Conservation (phyloP, 176 grass and related monocot genomes). For the Bolboschoenus planiculmis region DNA sequence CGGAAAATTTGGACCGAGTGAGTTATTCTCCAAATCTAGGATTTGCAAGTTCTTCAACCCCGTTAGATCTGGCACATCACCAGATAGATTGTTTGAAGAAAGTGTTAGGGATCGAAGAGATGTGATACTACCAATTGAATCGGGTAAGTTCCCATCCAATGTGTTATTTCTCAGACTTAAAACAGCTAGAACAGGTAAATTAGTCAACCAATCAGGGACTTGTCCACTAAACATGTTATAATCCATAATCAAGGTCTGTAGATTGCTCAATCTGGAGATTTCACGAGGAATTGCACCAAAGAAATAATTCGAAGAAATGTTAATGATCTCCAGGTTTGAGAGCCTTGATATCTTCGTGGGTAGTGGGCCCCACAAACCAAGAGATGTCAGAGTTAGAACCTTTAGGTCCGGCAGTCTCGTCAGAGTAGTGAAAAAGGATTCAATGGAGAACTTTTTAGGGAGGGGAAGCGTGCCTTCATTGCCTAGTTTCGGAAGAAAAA, state of each 20-base stretch:
- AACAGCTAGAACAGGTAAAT: slow-evolving; percentile 52
- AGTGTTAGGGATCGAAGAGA: slow-evolving; percentile 54
- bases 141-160: slow-evolving; percentile 43
- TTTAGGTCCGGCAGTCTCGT: slow-evolving; percentile 68
- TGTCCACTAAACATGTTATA: slow-evolving; percentile 67
- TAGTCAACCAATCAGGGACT: slow-evolving; percentile 41
- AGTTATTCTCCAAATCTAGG: slow-evolving; percentile 80
- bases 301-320: slow-evolving; percentile 80
- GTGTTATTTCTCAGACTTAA: slow-evolving; percentile 82
- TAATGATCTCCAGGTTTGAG: slow-evolving; percentile 71
- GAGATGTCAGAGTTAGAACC: slow-evolving; percentile 67
- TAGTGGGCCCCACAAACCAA: slow-evolving; percentile 84
- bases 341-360: slow-evolving; percentile 66
- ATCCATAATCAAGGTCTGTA: slow-evolving; percentile 84
- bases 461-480: slow-evolving; percentile 29
- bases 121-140: slow-evolving; percentile 37
- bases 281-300: slow-evolving; percentile 58
- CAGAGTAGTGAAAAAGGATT: slow-evolving; percentile 79
- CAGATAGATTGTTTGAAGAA: slow-evolving; percentile 68
- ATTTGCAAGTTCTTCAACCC: slow-evolving; percentile 58
- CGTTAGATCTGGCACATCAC: slow-evolving; percentile 60
- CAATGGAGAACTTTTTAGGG: slow-evolving; percentile 62
- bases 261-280: slow-evolving; percentile 46
- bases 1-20: slow-evolving; percentile 72
- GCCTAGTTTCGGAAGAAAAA: slow-evolving; percentile 19